phyloP scores from a whole-genome alignment of 805 yeast genomes.

The Metschnikowia similis region DNA sequence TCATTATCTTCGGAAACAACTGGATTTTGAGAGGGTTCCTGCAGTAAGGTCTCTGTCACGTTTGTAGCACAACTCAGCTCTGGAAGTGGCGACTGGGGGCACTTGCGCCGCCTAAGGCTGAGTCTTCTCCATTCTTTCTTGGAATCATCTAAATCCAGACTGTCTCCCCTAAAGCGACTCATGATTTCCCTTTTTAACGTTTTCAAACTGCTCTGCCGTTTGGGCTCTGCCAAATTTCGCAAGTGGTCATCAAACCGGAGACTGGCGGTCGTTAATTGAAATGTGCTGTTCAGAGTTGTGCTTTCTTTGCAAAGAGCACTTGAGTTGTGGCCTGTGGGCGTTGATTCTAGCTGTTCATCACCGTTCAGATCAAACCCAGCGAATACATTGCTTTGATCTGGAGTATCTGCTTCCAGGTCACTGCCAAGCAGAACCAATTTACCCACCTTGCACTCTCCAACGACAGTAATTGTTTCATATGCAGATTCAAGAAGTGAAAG shows the following conservation, averaged over 20 bases:
- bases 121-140: not conserved
- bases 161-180: not conserved
- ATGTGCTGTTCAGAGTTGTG: constrained; percentile 1
- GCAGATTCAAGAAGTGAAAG: not conserved
- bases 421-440: constrained; percentile 1
- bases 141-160: not conserved
- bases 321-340: not conserved
- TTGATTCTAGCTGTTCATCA: not conserved
- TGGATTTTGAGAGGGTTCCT: not conserved
- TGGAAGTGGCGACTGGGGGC: not conserved
- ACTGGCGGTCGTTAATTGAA: constrained; percentile 3
- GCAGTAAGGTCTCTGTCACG: not conserved
- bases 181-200: not conserved
- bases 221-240: not conserved
- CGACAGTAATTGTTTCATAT: not conserved
- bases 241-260: constrained; percentile 5
- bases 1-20: not conserved
- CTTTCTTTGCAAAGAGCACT: constrained; percentile 1
- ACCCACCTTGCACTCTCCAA: not conserved
- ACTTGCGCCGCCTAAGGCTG: constrained; percentile 1
- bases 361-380: constrained; percentile 1
- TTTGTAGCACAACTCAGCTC: not conserved
- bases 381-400: not conserved
- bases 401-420: not conserved
- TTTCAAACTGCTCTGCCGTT: constrained; percentile 1